phyloP scores from a whole-genome alignment of 2,329 filamentous ascomycete genomes.

The Trichoderma atrobrunneum region DNA sequence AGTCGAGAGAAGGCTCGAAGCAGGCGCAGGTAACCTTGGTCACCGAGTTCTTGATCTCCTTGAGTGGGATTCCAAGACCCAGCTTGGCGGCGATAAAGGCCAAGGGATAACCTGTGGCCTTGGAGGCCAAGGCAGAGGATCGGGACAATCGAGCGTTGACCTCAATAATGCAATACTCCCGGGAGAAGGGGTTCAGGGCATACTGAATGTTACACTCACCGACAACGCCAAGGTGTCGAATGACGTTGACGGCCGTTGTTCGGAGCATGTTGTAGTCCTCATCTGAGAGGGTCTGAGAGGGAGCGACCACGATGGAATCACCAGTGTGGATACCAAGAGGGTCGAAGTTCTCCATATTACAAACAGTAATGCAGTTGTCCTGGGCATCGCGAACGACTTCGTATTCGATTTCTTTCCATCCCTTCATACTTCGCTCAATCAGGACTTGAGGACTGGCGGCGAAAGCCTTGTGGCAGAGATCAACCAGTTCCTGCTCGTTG shows the following conservation, averaged over 20 bases:
- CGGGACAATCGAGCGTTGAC: conserved; percentile 95
- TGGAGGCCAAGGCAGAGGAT: conserved; percentile 92
- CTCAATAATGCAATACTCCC: conserved; percentile 98
- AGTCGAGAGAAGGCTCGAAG: conserved; percentile 97
- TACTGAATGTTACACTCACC: conserved; percentile 99
- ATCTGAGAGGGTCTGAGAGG: conserved; percentile 93
- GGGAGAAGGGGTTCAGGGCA: conserved; percentile 89
- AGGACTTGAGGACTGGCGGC: conserved; percentile 93
- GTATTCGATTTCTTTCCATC: conserved; percentile 99
- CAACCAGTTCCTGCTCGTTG: conserved; percentile 75
- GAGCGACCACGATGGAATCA: conserved; percentile 96
- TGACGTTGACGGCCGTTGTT: conserved; percentile 94
- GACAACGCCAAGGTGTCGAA: conserved; percentile 93
- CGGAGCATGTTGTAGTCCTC: conserved; percentile 99
- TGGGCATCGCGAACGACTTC: conserved; percentile 93
- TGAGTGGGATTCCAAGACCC: conserved; percentile 88
- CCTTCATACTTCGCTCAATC: conserved; percentile 98
- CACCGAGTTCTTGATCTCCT: conserved; percentile 94
- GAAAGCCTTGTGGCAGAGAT: conserved; percentile 92
- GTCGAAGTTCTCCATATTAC: conserved; percentile 99
- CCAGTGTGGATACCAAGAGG: conserved; percentile 96
- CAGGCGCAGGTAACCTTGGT: conserved; percentile 95
- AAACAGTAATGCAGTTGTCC: conserved; percentile 99
- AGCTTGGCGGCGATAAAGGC: conserved; percentile 97
- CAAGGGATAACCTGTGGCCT: conserved; percentile 93